Evolutionary conservation across 2,329 filamentous ascomycete species (phyloP).

Genomic region (Hymenoscyphus repandus): DNA sequence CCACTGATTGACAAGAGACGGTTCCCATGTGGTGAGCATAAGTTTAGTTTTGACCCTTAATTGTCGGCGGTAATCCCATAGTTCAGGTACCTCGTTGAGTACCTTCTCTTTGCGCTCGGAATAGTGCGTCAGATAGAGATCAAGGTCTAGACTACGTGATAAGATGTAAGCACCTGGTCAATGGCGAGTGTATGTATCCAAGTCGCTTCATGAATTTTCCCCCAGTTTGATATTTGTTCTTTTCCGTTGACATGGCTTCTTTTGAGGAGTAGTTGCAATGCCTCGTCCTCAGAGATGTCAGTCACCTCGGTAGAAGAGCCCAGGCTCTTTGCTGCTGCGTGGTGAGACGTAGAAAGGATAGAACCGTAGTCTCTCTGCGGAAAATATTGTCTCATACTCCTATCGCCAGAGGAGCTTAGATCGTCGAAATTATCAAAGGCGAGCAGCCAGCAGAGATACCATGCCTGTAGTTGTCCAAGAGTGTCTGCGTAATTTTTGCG

Average conservation of each 20-base stretch:
- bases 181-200: constrained; percentile 25
- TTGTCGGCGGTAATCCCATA: constrained; percentile 11
- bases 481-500: no score
- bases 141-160: constrained; percentile 5
- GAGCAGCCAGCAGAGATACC: constrained; percentile 17
- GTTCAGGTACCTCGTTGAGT: constrained; percentile 9
- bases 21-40: constrained; percentile 22
- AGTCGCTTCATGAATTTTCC: constrained; percentile 10
- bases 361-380: constrained; percentile 4
- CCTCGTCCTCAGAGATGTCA: constrained; percentile 8
- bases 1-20: constrained; percentile 18
- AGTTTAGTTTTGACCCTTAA: constrained; percentile 4
- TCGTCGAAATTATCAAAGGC: constrained; percentile 25
- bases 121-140: constrained; percentile 14
- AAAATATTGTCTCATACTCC: constrained; percentile 10
- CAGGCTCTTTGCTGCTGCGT: constrained; percentile 5
- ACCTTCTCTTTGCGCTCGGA: constrained; percentile 8
- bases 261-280: constrained; percentile 7
- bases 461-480: constrained; percentile 2
- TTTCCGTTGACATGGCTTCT: constrained; percentile 1
- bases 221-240: not conserved
- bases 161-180: constrained; percentile 25
- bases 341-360: constrained; percentile 15
- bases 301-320: constrained; percentile 7
- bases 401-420: constrained; percentile 6